Conservation (phyloP, 2,329 filamentous ascomycete genomes). For the Periconia sp. region DNA sequence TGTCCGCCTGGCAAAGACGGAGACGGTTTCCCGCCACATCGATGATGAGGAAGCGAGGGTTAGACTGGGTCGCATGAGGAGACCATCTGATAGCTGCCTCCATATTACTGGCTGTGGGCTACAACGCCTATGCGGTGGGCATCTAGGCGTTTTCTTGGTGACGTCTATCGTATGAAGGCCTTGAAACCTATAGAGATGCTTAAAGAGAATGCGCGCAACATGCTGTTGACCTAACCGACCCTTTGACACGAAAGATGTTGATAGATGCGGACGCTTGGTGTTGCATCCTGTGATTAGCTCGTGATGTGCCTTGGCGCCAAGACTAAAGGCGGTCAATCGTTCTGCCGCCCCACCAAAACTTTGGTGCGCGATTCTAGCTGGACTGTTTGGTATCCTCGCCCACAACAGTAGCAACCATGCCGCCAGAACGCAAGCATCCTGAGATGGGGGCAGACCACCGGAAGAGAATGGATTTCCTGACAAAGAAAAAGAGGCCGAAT, state of each 20-base stretch:
- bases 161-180: conserved; percentile 12
- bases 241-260: background rate
- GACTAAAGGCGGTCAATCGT: conserved; percentile 23
- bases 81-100: conserved; percentile 70
- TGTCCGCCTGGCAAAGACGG: conserved; percentile 60
- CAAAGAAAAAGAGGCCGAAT: conserved; percentile 36
- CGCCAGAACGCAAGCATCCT: conserved; percentile 43
- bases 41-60: conserved; percentile 65
- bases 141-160: background rate
- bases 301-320: conserved; percentile 28
- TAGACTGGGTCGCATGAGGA: conserved; percentile 58
- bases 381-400: too few relatives aligned
- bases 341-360: conserved; percentile 43
- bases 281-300: conserved; percentile 20
- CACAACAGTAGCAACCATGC: conserved; percentile 28
- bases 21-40: conserved; percentile 66
- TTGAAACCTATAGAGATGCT: background rate
- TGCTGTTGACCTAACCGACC: background rate
- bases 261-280: too few relatives aligned
- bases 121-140: background rate
- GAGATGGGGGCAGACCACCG: too few relatives aligned
- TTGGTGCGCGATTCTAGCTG: conserved; percentile 10
- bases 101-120: conserved; percentile 48
- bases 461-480: too few relatives aligned
- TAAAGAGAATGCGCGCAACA: background rate